Percentiles rank a stretch among this genome's conserved stretches.
phyloP scores from a whole-genome alignment of 192 early-diverging fungal species.

The Backusella westeae region DNA sequence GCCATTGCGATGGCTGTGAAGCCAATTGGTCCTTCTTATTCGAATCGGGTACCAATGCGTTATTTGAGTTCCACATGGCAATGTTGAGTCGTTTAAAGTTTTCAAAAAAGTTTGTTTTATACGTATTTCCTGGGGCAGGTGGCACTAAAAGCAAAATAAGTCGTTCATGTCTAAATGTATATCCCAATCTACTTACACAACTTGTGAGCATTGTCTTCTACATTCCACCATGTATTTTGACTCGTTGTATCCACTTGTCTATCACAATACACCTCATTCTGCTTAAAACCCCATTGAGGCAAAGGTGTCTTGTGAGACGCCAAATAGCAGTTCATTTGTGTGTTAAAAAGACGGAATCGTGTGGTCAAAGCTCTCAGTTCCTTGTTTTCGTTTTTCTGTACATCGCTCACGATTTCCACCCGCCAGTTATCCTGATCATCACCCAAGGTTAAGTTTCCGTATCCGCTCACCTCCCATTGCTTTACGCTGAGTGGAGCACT shows the following conservation, averaged over 20 bases:
- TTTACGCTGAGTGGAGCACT: conserved; percentile 69
- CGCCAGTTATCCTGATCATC: conserved; percentile 93
- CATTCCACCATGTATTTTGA: conserved; percentile 86
- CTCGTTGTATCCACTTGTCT: conserved; percentile 54
- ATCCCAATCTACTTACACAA: conserved; percentile 26
- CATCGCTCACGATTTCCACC: conserved; percentile 78
- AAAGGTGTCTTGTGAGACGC: conserved; percentile 70
- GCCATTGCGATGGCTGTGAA: conserved; percentile 88
- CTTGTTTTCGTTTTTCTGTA: conserved; percentile 39
- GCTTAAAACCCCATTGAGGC: conserved; percentile 97
- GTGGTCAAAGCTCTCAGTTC: conserved; percentile 75
- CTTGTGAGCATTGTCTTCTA: conserved; percentile 84
- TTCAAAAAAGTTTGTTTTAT: conserved; percentile 73
- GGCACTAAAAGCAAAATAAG: conserved; percentile 45
- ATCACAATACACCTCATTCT: conserved; percentile 90
- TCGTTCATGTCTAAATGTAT: neutral
- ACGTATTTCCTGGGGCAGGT: conserved; percentile 57
- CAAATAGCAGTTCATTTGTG: conserved; percentile 70
- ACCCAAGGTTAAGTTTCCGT: conserved; percentile 70
- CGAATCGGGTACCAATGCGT: conserved; percentile 87
- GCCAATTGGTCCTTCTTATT: conserved; percentile 87
- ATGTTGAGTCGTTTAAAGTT: conserved; percentile 91
- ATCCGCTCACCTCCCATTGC: conserved; percentile 88
- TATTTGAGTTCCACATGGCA: conserved; percentile 97
- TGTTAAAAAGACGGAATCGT: conserved; percentile 78